Conservation (phyloP, 495 filamentous ascomycete species). For the Aspergillus carlsbadensis region DNA sequence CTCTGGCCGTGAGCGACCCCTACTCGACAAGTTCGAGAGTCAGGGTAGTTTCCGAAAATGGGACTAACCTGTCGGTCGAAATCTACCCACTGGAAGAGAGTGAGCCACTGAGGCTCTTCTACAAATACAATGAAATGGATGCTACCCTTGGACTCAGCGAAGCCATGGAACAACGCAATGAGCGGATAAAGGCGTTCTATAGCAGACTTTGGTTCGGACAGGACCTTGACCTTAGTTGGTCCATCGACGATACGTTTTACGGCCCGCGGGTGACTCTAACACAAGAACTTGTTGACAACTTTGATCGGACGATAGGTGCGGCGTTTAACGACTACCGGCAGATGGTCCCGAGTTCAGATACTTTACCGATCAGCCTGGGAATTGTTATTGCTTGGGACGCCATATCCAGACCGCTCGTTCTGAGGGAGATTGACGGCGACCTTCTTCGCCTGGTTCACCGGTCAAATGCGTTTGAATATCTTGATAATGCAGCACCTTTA, state of each 20-base stretch:
- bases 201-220: constrained; percentile 87
- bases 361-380: constrained; percentile 22
- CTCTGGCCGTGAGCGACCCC: neutral
- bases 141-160: constrained; percentile 79
- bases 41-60: constrained; percentile 11
- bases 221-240: constrained; percentile 33
- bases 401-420: constrained; percentile 27
- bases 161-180: constrained; percentile 80
- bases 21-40: neutral
- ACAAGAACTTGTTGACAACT: constrained; percentile 2
- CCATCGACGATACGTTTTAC: constrained; percentile 50
- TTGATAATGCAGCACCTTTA: constrained; percentile 18
- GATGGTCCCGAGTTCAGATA: constrained; percentile 5
- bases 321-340: constrained; percentile 15
- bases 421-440: constrained; percentile 24
- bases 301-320: constrained; percentile 8
- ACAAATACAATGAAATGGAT: constrained; percentile 72
- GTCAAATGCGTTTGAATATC: constrained; percentile 29
- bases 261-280: constrained; percentile 18
- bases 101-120: constrained; percentile 58
- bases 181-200: constrained; percentile 89
- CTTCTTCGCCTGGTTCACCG: constrained; percentile 34
- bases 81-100: constrained; percentile 1
- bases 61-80: constrained; percentile 10
- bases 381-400: constrained; percentile 34